These are phyloP conservation scores for Trichoderma asperellum DNA, from an alignment of 2,329 filamentous ascomycete genomes.

Conservation along the genomic window DNA sequence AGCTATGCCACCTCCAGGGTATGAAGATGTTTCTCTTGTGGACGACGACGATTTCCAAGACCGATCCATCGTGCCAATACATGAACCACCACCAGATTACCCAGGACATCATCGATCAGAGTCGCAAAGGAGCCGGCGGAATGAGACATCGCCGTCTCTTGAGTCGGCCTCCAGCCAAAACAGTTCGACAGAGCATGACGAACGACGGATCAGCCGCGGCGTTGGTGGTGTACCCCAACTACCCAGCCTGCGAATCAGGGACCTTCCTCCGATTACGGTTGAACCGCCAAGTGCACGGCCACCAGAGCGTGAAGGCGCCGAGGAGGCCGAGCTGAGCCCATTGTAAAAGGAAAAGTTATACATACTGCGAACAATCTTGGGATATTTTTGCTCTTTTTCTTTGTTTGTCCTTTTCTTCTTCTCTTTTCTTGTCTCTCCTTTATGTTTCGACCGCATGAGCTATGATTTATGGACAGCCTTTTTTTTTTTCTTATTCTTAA, in stretches of 20 bases:
- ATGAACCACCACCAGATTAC: constrained; percentile 58
- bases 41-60: constrained; percentile 46
- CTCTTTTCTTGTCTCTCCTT: neutral
- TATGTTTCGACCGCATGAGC: constrained; percentile 15
- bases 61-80: constrained; percentile 47
- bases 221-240: constrained; percentile 52
- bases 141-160: constrained; percentile 5
- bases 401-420: neutral
- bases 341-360: constrained; percentile 11
- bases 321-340: constrained; percentile 8
- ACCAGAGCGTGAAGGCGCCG: neutral
- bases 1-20: constrained; percentile 58
- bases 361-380: neutral
- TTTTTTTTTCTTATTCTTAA: neutral
- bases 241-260: constrained; percentile 55
- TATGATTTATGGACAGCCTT: constrained; percentile 19
- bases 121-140: constrained; percentile 34
- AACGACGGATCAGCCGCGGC: constrained; percentile 36
- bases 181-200: neutral
- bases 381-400: neutral
- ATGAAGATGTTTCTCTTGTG: constrained; percentile 54
- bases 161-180: constrained; percentile 15
- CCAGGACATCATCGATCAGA: constrained; percentile 44
- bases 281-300: constrained; percentile 28
- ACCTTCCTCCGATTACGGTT: constrained; percentile 56